These are phyloP conservation scores for Zoysia japonica DNA, from an alignment of 176 grass and related monocot genomes.

Conservation along the genomic window DNA sequence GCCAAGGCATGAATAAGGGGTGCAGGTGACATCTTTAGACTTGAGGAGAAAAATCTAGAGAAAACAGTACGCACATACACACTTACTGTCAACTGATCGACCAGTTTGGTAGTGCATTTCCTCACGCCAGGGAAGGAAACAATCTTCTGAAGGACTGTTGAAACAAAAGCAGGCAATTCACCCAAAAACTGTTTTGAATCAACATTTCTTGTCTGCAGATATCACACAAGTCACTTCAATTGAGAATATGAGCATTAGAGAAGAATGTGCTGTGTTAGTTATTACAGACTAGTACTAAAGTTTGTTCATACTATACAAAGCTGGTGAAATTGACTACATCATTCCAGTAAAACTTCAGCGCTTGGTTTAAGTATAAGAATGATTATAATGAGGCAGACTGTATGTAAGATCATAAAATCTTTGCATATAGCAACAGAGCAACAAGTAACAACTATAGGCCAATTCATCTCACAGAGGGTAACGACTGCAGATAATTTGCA, in stretches of 20 bases:
- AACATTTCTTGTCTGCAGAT: constrained; percentile 70
- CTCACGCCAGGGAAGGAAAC: constrained; percentile 56
- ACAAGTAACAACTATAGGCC: background rate
- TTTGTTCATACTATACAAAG: constrained; percentile 8
- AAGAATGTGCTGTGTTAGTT: background rate
- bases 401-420: background rate
- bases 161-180: constrained; percentile 80
- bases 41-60: background rate
- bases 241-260: background rate
- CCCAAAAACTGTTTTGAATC: constrained; percentile 90
- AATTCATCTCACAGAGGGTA: background rate
- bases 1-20: constrained; percentile 20
- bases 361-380: background rate
- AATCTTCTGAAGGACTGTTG: constrained; percentile 60
- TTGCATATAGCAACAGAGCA: background rate
- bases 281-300: background rate
- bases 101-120: constrained; percentile 42
- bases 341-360: constrained; percentile 4
- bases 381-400: background rate
- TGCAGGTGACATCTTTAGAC: background rate
- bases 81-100: constrained; percentile 94
- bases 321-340: constrained; percentile 6
- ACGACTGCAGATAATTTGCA: background rate
- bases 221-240: background rate
- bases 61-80: background rate